phyloP scores from a whole-genome alignment of 2,329 filamentous ascomycete species.

The Paecilomyces sp. region DNA sequence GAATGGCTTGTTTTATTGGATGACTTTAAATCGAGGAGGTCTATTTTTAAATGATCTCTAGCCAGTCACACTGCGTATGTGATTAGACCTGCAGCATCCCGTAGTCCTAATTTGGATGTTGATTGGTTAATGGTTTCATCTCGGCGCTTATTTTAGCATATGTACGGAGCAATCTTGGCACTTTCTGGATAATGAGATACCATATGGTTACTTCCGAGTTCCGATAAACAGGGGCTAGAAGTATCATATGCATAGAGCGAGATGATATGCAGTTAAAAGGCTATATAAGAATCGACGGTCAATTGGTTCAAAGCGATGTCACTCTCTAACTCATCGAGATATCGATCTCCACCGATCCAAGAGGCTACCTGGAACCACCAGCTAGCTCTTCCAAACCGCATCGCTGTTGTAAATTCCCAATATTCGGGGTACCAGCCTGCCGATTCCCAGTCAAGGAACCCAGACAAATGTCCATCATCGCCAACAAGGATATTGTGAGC shows the following conservation, averaged over 20 bases:
- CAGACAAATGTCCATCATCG: constrained; percentile 14
- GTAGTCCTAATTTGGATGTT: neutral
- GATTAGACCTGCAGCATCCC: neutral
- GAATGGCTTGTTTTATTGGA: neutral
- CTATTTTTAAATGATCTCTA: neutral
- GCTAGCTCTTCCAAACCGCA: constrained; percentile 12
- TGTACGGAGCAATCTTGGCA: too few relatives aligned
- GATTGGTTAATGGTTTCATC: neutral
- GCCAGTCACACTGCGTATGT: neutral
- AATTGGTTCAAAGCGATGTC: constrained; percentile 13
- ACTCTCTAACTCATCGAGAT: constrained; percentile 9
- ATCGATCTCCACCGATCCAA: constrained; percentile 13
- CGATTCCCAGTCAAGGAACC: constrained; percentile 19
- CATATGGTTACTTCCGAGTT: too few relatives aligned
- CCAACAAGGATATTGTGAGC: constrained; percentile 15
- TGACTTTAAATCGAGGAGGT: neutral
- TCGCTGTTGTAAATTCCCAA: constrained; percentile 17
- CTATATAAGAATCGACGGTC: constrained; percentile 16
- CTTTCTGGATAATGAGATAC: too few relatives aligned
- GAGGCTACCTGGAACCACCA: constrained; percentile 16
- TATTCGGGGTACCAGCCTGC: constrained; percentile 18
- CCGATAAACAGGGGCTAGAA: too few relatives aligned
- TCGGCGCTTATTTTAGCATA: neutral
- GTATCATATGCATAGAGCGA: too few relatives aligned
- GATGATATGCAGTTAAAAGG: neutral